Conservation (phyloP, 2,329 filamentous ascomycete genomes). For the Claviceps capensis region DNA sequence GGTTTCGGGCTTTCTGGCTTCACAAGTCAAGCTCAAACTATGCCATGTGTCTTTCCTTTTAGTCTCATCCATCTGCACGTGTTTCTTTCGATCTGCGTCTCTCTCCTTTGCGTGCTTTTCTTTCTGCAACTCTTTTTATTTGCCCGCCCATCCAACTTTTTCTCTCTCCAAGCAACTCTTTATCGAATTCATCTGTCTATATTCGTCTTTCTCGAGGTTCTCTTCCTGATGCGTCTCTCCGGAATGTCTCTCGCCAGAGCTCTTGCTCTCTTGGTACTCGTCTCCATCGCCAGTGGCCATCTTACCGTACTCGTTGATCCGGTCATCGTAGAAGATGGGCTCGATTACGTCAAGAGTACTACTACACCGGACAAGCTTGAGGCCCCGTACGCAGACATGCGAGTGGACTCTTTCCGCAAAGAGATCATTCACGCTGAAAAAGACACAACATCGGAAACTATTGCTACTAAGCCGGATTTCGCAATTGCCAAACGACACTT, state of each 20-base stretch:
- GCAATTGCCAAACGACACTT: no score
- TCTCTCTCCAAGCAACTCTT: not conserved
- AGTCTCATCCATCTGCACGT: no score
- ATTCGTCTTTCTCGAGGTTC: not conserved
- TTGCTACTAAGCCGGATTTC: no score
- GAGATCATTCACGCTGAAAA: not conserved
- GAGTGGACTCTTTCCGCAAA: not conserved
- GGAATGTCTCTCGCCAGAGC: not conserved
- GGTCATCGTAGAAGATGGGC: not conserved
- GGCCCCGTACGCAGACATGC: not conserved
- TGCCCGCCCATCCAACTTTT: no score
- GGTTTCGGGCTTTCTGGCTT: no score
- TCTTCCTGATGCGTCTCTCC: not conserved
- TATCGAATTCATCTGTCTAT: not conserved
- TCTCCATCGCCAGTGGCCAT: not conserved
- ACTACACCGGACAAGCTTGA: not conserved
- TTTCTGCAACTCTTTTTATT: no score
- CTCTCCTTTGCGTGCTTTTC: no score
- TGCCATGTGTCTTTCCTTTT: no score
- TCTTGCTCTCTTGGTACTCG: not conserved
- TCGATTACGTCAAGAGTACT: not conserved
- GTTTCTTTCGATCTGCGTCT: no score
- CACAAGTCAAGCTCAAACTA: no score
- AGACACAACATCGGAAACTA: not conserved
- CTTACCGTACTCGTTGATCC: not conserved